phyloP scores from a whole-genome alignment of 2,329 filamentous ascomycete genomes.

The Pseudovirgaria hyperparasitica region DNA sequence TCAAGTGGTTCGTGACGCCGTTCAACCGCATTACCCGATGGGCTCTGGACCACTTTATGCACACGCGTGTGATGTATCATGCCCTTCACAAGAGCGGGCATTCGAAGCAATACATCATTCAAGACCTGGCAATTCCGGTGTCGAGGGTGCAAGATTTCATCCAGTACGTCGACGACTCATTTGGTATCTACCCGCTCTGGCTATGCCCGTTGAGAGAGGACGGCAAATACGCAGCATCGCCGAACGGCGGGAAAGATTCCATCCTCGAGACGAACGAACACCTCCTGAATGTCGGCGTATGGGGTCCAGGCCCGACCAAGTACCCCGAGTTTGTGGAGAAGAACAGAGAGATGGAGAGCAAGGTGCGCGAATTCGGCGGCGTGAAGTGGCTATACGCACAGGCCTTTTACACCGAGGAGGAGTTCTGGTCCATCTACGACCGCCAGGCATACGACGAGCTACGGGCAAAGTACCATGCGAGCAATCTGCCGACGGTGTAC shows the following conservation, averaged over 20 bases:
- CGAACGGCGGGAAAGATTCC: slow-evolving; percentile 1
- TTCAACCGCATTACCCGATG: slow-evolving; percentile 48
- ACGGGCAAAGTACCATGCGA: slow-evolving; percentile 49
- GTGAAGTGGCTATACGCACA: slow-evolving; percentile 84
- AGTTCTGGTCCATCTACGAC: slow-evolving; percentile 57
- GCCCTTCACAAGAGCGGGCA: slow-evolving; percentile 47
- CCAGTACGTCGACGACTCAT: slow-evolving; percentile 35
- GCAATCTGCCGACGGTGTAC: slow-evolving; percentile 51
- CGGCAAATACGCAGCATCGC: slow-evolving; percentile 3
- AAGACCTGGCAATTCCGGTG: slow-evolving; percentile 49
- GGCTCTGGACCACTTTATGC: slow-evolving; percentile 47
- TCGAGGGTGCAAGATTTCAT: slow-evolving; percentile 39
- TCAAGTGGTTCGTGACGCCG: slow-evolving; percentile 46
- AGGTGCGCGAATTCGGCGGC: slow-evolving; percentile 56
- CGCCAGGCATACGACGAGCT: slow-evolving; percentile 48
- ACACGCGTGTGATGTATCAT: slow-evolving; percentile 49
- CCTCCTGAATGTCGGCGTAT: slow-evolving; percentile 47
- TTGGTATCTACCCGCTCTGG: slow-evolving; percentile 45
- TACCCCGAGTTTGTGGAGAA: slow-evolving; percentile 44
- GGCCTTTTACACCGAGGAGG: slow-evolving; percentile 63
- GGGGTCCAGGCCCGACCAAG: slow-evolving; percentile 58
- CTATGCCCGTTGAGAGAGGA: slow-evolving; percentile 39
- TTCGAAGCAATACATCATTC: slow-evolving; percentile 45
- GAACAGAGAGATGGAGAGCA: slow-evolving; percentile 46
- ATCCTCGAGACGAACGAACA: slow-evolving; percentile 11